Percentiles rank a stretch among this genome's conserved stretches.
Evolutionary conservation across 2,329 filamentous ascomycete genomes (phyloP).

Genomic region (Aspergillus thermomutatus): DNA sequence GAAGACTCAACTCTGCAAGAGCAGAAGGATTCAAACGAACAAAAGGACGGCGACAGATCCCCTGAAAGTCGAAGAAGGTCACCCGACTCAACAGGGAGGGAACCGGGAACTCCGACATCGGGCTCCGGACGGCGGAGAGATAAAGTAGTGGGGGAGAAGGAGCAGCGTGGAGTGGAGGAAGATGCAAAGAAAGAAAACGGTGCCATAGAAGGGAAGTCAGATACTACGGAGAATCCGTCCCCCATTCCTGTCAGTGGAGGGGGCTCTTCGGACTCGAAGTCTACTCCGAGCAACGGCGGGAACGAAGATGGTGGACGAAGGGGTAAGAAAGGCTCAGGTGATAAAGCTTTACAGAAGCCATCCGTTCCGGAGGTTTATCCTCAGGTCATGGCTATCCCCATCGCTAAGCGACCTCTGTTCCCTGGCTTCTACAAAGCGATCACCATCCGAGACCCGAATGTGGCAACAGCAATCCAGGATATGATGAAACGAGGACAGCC

Average conservation of each 20-base stretch:
- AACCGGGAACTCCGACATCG: slow-evolving; percentile 33
- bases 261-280: slow-evolving; percentile 40
- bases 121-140: slow-evolving; percentile 39
- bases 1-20: slow-evolving; percentile 28
- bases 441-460: slow-evolving; percentile 88
- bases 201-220: slow-evolving; percentile 44
- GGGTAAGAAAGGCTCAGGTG: slow-evolving; percentile 64
- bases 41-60: slow-evolving; percentile 43
- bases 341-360: slow-evolving; percentile 79
- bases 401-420: slow-evolving; percentile 88
- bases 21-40: slow-evolving; percentile 27
- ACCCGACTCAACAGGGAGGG: slow-evolving; percentile 35
- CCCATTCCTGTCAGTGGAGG: slow-evolving; percentile 38
- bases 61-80: slow-evolving; percentile 41
- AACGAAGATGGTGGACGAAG: slow-evolving; percentile 66
- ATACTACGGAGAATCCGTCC: slow-evolving; percentile 47
- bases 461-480: slow-evolving; percentile 87
- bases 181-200: slow-evolving; percentile 42
- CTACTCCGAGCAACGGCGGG: slow-evolving; percentile 52
- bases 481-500: slow-evolving; percentile 96
- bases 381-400: slow-evolving; percentile 95
- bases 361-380: slow-evolving; percentile 93
- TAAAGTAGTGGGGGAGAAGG: slow-evolving; percentile 36
- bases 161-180: slow-evolving; percentile 33
- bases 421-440: slow-evolving; percentile 99